Conservation (phyloP, 768 basidiomycete genomes). For the Tulasnella sp. region DNA sequence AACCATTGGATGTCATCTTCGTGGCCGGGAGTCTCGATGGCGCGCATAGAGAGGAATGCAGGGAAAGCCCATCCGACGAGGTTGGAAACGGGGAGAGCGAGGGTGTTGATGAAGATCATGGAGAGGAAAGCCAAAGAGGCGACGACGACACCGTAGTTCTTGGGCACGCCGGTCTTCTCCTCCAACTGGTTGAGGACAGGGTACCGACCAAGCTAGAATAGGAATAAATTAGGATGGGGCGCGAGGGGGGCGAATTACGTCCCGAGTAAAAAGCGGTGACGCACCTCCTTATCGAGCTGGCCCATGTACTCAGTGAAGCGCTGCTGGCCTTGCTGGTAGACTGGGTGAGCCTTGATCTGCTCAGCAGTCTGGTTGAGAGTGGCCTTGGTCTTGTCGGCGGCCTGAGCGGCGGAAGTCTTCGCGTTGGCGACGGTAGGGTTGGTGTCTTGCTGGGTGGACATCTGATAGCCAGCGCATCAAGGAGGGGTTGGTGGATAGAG, state of each 20-base stretch:
- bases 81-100: conserved; percentile 88
- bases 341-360: conserved; percentile 80
- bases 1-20: conserved; percentile 92
- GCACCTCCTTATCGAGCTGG: conserved; percentile 96
- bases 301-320: conserved; percentile 72
- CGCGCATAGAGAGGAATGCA: conserved; percentile 90
- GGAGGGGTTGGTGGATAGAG: neutral
- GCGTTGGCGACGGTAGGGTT: conserved; percentile 10
- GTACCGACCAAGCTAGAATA: conserved; percentile 55
- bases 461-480: neutral
- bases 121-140: conserved; percentile 55
- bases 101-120: conserved; percentile 81
- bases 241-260: neutral
- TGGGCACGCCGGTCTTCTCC: conserved; percentile 85
- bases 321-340: conserved; percentile 73
- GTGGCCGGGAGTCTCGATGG: conserved; percentile 76
- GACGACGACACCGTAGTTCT: conserved; percentile 80
- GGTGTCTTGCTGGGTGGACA: conserved; percentile 12
- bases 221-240: neutral
- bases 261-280: conserved; percentile 25
- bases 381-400: neutral
- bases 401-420: conserved; percentile 66
- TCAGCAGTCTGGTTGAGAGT: conserved; percentile 1
- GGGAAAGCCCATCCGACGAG: conserved; percentile 92
- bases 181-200: conserved; percentile 77